phyloP scores from a whole-genome alignment of 768 basidiomycete genomes.

The Pholiota microspora region DNA sequence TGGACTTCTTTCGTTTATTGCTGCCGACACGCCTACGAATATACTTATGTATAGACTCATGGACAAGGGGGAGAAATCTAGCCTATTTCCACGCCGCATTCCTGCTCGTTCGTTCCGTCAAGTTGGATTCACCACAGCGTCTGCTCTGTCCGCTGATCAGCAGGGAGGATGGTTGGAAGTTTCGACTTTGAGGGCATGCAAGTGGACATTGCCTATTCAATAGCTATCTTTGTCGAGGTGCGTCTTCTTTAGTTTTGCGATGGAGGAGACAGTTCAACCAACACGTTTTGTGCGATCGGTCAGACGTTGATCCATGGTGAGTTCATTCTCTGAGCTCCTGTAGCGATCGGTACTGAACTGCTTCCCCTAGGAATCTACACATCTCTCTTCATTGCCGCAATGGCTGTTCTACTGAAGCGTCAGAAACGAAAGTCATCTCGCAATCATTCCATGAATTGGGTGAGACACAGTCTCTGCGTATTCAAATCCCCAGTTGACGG shows the following conservation, averaged over 20 bases:
- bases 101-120: neutral
- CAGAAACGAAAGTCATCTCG: neutral
- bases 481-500: neutral
- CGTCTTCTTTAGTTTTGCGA: neutral
- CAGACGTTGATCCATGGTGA: slow-evolving; percentile 9
- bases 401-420: slow-evolving; percentile 10
- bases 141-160: neutral
- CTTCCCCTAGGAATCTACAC: slow-evolving; percentile 13
- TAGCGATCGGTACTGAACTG: neutral
- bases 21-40: neutral
- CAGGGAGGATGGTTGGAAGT: slow-evolving; percentile 3
- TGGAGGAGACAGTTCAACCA: neutral
- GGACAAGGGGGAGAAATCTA: neutral
- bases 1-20: neutral
- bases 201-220: slow-evolving; percentile 2
- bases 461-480: neutral
- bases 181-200: neutral
- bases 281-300: neutral
- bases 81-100: slow-evolving; percentile 5
- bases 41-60: neutral
- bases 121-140: slow-evolving; percentile 5
- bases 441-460: neutral
- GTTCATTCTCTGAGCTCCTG: neutral
- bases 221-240: slow-evolving; percentile 8
- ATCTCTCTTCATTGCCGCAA: slow-evolving; percentile 12